Evolutionary conservation across 2,329 filamentous ascomycete species (phyloP).

Genomic region (Talaromyces sp.): DNA sequence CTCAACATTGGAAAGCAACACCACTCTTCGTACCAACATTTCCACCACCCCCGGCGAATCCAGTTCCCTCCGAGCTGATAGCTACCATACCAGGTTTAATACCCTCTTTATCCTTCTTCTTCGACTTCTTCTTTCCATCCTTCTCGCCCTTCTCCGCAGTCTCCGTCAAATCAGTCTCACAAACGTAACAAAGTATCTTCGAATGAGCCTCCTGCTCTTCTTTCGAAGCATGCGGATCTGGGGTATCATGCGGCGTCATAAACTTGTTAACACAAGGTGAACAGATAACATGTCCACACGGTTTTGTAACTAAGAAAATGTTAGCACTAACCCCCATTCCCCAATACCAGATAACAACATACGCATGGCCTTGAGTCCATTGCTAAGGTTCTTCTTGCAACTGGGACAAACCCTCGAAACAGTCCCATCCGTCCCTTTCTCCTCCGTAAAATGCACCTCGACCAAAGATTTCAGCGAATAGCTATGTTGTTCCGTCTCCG

Average conservation of each 20-base stretch:
- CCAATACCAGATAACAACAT: slow-evolving; percentile 18
- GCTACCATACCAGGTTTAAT: slow-evolving; percentile 74
- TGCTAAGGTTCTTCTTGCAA: slow-evolving; percentile 80
- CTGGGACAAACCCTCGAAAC: slow-evolving; percentile 70
- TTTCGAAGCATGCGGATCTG: slow-evolving; percentile 63
- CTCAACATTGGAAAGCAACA: slow-evolving; percentile 79
- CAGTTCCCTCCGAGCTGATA: slow-evolving; percentile 83
- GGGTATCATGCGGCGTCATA: slow-evolving; percentile 61
- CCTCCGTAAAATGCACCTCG: slow-evolving; percentile 74
- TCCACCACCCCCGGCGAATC: slow-evolving; percentile 84
- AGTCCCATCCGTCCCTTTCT: slow-evolving; percentile 57
- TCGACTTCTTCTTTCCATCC: slow-evolving; percentile 34
- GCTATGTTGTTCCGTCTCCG: slow-evolving; percentile 66
- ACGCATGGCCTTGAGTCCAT: slow-evolving; percentile 76
- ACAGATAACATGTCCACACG: slow-evolving; percentile 91
- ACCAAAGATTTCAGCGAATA: slow-evolving; percentile 80
- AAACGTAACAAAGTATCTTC: slow-evolving; percentile 77
- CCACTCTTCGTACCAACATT: slow-evolving; percentile 79
- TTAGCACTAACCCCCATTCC: background rate
- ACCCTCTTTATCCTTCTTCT: slow-evolving; percentile 50
- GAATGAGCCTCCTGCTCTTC: slow-evolving; percentile 52
- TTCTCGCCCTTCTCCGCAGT: slow-evolving; percentile 29
- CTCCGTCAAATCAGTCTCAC: slow-evolving; percentile 72
- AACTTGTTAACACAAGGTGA: slow-evolving; percentile 83
- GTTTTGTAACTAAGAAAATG: slow-evolving; percentile 64